Evolutionary conservation across 257 asterid species (phyloP).

Genomic region (Lithospermum erythrorhizon): DNA sequence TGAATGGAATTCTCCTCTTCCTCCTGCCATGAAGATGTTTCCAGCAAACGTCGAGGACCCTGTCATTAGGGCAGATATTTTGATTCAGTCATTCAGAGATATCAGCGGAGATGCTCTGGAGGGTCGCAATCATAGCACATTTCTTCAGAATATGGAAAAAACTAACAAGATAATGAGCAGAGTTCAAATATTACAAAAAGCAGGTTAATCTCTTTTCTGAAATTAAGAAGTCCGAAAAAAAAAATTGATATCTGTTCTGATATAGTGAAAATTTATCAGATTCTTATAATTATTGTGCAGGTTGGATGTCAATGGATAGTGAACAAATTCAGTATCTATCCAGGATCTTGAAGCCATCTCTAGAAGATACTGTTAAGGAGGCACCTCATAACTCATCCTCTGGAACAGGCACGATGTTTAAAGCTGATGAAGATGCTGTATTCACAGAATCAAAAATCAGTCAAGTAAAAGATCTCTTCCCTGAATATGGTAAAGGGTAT

Average conservation of each 20-base stretch:
- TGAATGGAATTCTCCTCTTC: slow-evolving; percentile 35
- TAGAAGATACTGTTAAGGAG: slow-evolving; percentile 20
- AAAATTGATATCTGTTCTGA: neutral
- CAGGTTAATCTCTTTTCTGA: slow-evolving; percentile 31
- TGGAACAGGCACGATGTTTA: slow-evolving; percentile 16
- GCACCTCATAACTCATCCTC: slow-evolving; percentile 19
- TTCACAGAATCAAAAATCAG: slow-evolving; percentile 77
- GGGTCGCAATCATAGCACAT: slow-evolving; percentile 38
- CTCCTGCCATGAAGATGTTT: slow-evolving; percentile 67
- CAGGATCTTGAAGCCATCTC: slow-evolving; percentile 34
- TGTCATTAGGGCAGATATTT: slow-evolving; percentile 67
- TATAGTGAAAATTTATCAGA: neutral
- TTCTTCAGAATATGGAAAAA: slow-evolving; percentile 62
- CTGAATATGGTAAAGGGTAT: slow-evolving; percentile 81
- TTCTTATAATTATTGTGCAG: slow-evolving; percentile 24
- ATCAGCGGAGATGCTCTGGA: slow-evolving; percentile 34
- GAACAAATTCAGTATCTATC: slow-evolving; percentile 57
- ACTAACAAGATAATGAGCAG: slow-evolving; percentile 57
- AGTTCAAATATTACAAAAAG: slow-evolving; percentile 40
- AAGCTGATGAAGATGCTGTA: slow-evolving; percentile 61
- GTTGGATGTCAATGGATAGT: slow-evolving; percentile 78
- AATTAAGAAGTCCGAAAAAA: neutral
- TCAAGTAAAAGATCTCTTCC: slow-evolving; percentile 91
- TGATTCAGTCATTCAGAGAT: slow-evolving; percentile 61
- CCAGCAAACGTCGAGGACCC: slow-evolving; percentile 94